Evolutionary conservation across 1,284 basidiomycete species (phyloP).

Genomic region (Ustilago trichophora): DNA sequence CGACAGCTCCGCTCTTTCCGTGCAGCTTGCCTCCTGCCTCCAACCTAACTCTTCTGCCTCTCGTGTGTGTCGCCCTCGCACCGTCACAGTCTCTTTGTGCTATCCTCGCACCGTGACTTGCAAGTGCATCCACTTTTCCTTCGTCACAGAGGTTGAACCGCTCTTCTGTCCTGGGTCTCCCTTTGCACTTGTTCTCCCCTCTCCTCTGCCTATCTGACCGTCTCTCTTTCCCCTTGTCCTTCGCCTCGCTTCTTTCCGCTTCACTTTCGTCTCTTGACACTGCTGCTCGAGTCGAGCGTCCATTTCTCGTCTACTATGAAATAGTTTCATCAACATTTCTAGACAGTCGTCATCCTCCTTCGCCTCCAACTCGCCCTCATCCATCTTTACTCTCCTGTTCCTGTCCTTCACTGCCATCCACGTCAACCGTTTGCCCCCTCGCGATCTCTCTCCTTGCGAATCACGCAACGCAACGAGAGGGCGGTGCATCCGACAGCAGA

Average conservation of each 20-base stretch:
- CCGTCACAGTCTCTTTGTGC: too few relatives aligned
- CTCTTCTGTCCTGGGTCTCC: not conserved
- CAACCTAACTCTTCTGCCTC: not conserved
- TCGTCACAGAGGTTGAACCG: not conserved
- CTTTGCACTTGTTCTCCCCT: not conserved
- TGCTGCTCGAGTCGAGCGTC: not conserved
- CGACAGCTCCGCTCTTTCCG: too few relatives aligned
- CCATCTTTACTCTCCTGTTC: too few relatives aligned
- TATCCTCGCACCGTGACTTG: not conserved
- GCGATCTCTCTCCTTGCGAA: constrained; percentile 3
- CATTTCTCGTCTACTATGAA: too few relatives aligned
- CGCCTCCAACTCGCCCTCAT: too few relatives aligned
- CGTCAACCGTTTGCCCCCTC: not conserved
- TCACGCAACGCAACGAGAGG: not conserved
- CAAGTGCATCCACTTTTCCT: not conserved
- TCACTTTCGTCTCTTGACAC: not conserved
- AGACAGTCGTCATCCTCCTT: too few relatives aligned
- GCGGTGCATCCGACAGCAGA: not conserved
- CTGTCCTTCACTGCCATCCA: not conserved
- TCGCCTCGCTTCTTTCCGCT: too few relatives aligned
- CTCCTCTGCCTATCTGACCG: not conserved
- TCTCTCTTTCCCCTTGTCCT: not conserved
- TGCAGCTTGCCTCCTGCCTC: too few relatives aligned
- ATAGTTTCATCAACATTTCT: too few relatives aligned
- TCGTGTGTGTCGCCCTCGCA: too few relatives aligned